Evolutionary conservation across 164 flowering plant genomes (phyloP), one percentile per base, ranked within the genome.

Genomic region (Brasenia schreberi): DNA sequence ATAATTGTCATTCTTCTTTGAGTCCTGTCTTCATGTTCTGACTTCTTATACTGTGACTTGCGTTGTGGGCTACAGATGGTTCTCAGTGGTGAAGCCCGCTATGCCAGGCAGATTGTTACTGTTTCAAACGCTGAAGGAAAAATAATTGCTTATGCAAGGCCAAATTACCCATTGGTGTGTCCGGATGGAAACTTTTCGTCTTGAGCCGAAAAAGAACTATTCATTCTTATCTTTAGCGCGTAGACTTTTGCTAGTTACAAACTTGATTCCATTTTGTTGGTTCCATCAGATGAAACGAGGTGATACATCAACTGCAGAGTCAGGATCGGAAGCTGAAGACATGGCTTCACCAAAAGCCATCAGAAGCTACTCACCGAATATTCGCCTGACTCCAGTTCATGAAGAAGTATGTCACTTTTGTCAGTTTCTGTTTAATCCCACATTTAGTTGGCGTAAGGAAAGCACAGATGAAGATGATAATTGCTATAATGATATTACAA

Each of bases 261-360:
- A 45, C 65, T 65, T 7, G 18, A 5, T 27, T 19, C 27, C 16
- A 2, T 9, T 9, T n/a, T 5, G 66, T 39, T 11, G 33, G 12
- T 65, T 76, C 44, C 42, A 61, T 63, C 78, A 92, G 97, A 90
- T 86, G 18, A 82, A 82, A 79, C 58, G 42, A 67, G 77, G 80
- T 77, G 84, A 79, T 71, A 76, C 82, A 62, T 79, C 85, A 68
- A 72, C 80, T 53, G 82, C 71, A 62, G 92, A 85, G 72, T 82
- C 86, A 56, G 94, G 81, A 56, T 81, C 85, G 52, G 87, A 86
- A 74, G 64, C 72, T 64, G 87, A 85, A 73, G 88, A 85, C 67
- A 76, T 81, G 68, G 78, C 74, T 71, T 84, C 87, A 77, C 79
- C 84, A 45, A 58, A 63, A 58, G 82, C 78, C 19, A 61, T 19